Evolutionary conservation across 495 filamentous ascomycete genomes (phyloP), one percentile per base, ranked within the genome.

Genomic region (Gamarada debralockiae): DNA sequence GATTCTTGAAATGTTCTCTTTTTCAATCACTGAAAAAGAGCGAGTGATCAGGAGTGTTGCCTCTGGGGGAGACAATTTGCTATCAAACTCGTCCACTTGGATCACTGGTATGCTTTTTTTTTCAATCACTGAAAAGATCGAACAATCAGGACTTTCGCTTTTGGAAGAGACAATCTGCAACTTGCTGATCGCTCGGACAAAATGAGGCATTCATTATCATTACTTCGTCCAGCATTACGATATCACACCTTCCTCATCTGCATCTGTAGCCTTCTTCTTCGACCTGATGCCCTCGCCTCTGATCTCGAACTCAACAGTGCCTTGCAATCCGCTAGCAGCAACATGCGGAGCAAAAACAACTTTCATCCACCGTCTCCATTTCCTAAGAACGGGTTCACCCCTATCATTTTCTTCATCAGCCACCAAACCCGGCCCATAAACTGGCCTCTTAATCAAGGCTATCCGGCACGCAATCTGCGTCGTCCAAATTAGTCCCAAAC

Each of bases 401-500:
- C 66, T 25, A 25, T 58, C 58, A 27, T 59, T 51, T 15, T 61
- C 56, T 46, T 65, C 59, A 47, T 61, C 56, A 12, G 67, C 56
- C 34, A 52, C 57, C 41, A 52, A 45, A 15, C 48, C 59, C 50
- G 38, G 52, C 13, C 70, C 73, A 55, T 74, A 73, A 5, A 70
- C 71, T 0, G 69, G 70, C 46, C 79, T 73, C 56, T 84, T 92
- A 53, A 86, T 81, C 45, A 98, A 65, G 3, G 87, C 90, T 48
- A 98, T 81, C 8, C 93, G 83, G 58, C 78, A 83, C 2, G 86
- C 79, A 37, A 97, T 82, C 70, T 93, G 87, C 51, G 90, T 95
- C 29, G 88, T 81, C 93, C 93, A 98, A 22, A 92, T 82, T 12
- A 96, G 74, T 0, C 93, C 93, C 48, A 97, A 70, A 8, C 86